These are phyloP conservation scores for Nepenthes alata DNA, from an alignment of 179 eudicot species.

Conservation along the genomic window DNA sequence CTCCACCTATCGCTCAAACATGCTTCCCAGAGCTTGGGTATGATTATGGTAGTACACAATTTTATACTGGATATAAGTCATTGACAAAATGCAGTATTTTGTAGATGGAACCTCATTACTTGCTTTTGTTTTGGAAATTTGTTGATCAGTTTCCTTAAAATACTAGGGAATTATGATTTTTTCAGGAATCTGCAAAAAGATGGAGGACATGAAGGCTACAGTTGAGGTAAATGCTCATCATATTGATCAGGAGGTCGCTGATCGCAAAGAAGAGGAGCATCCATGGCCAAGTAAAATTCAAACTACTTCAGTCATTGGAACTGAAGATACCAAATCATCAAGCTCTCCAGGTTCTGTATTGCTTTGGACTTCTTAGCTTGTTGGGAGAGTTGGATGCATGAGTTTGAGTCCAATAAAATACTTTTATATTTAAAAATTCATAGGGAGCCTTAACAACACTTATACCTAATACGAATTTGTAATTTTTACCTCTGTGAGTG, in stretches of 20 bases:
- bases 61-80: neutral
- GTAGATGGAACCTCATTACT: neutral
- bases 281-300: neutral
- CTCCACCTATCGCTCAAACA: slow-evolving; percentile 9
- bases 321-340: neutral
- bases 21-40: slow-evolving; percentile 7
- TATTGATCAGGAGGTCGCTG: neutral
- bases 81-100: neutral
- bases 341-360: neutral
- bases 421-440: neutral
- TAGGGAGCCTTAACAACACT: too few species aligned
- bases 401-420: neutral
- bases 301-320: slow-evolving; percentile 1
- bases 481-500: too few species aligned
- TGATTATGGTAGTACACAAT: slow-evolving; percentile 11
- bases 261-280: slow-evolving; percentile 2
- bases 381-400: neutral
- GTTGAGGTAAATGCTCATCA: slow-evolving; percentile 3
- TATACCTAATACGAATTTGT: too few species aligned
- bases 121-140: neutral
- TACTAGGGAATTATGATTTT: neutral
- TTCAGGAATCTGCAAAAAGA: slow-evolving; percentile 13
- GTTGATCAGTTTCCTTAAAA: neutral
- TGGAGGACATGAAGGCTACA: slow-evolving; percentile 8
- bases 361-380: neutral